phyloP scores from a whole-genome alignment of 176 grass and related monocot genomes.

The Carex cristatella region DNA sequence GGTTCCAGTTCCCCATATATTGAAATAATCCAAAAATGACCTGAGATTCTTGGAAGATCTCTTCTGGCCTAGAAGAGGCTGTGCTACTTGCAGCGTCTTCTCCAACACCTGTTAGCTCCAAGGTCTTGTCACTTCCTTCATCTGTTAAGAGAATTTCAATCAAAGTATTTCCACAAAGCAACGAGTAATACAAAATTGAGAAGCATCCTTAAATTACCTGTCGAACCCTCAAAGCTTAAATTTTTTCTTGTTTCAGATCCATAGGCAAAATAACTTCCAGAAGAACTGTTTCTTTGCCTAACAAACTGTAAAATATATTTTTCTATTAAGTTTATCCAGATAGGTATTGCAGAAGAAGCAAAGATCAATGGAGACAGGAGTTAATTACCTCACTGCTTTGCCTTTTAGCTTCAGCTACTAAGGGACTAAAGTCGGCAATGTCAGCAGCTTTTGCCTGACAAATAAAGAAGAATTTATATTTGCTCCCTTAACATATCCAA shows the following conservation, averaged over 20 bases:
- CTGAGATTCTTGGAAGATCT: slow-evolving; percentile 3
- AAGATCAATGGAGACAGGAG: neutral
- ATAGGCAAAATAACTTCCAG: neutral
- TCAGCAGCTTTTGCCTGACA: neutral
- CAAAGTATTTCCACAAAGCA: neutral
- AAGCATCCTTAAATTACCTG: neutral
- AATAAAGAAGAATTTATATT: neutral
- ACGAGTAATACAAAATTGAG: neutral
- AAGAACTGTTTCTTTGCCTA: neutral
- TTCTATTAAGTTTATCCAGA: neutral
- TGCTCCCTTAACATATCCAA: neutral
- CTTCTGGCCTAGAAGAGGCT: neutral
- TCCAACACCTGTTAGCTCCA: neutral
- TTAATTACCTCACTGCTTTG: slow-evolving; percentile 2
- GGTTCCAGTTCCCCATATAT: neutral
- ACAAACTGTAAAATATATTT: neutral
- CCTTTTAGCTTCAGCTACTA: neutral
- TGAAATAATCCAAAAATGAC: neutral
- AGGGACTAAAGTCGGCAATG: neutral
- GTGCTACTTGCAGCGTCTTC: neutral
- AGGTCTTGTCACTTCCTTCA: neutral
- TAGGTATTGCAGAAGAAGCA: neutral
- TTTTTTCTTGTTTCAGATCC: neutral
- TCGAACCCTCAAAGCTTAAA: slow-evolving; percentile 1
- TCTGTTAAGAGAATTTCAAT: slow-evolving; percentile 1